Evolutionary conservation across 148 eudicot genomes (phyloP), one percentile per base, ranked within the genome.

Genomic region (Linanthus parryae): DNA sequence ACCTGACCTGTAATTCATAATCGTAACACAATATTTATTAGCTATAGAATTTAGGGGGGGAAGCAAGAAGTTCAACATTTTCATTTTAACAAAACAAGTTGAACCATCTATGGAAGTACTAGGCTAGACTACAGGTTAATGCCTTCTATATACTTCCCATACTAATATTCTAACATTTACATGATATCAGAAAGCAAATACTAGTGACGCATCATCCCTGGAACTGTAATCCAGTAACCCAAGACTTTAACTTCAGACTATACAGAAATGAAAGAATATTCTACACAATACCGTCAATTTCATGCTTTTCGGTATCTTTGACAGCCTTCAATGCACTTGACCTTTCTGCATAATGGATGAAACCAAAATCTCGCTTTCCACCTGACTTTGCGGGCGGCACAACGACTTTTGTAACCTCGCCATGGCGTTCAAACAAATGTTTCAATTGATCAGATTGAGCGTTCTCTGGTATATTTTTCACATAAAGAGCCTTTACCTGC

Each of bases 401-500:
- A 60, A 92, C 96, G 50, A 92, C 96, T 71, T 79, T 92, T 7
- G 85, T 92, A 42, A 92, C 96, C 60, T 87, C 94, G 9, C 98
- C 98, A 73, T 92, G 98, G 36, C 85, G 94, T 70, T 87, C 78
- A 67, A 92, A 92, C 7, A 92, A 61, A 58, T 92, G 87, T 75
- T 87, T 92, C 55, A 92, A 54, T 60, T 77, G 87, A 46, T 92
- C 98, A 60, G 79, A 68, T 19, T 94, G 59, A 15, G 94, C 75
- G 72, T 61, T 78, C 49, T 87, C 96, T 8, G 98, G 98, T 68
- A 92, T 84, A 62, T 87, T 92, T 72, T 92, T 92, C 63, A 92
- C 87, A 75, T 92, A 92, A 18, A 92, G 90, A 56, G 96, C 98
- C 73, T 92, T 92, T 13, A 92, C 98, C 98, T 92, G 80, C 62